Evolutionary conservation across 805 yeast genomes (phyloP).

Genomic region (Debaryomyces tyrocola): DNA sequence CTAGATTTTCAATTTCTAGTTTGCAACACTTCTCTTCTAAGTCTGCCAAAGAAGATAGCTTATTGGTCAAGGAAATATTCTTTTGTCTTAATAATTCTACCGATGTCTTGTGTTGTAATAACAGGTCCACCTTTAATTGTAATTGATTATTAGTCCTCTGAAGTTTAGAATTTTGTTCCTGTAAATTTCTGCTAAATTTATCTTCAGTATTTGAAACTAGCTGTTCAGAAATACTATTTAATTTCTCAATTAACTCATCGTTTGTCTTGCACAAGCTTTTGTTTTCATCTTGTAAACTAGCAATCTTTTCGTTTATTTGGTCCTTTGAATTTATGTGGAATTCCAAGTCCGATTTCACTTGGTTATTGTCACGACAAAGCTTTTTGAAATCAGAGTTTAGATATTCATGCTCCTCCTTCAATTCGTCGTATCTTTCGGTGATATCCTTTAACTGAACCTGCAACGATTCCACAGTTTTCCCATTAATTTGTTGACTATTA

Average conservation of each 20-base stretch:
- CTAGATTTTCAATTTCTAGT: constrained; percentile 50
- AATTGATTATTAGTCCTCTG: constrained; percentile 53
- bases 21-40: constrained; percentile 47
- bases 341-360: constrained; percentile 35
- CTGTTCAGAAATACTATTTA: constrained; percentile 15
- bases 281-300: constrained; percentile 23
- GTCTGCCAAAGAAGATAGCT: constrained; percentile 37
- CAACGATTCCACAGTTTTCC: constrained; percentile 16
- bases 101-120: constrained; percentile 48
- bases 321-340: constrained; percentile 33
- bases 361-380: constrained; percentile 27
- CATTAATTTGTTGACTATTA: constrained; percentile 29
- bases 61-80: constrained; percentile 41
- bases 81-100: constrained; percentile 58
- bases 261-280: constrained; percentile 20
- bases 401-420: constrained; percentile 15
- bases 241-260: constrained; percentile 25
- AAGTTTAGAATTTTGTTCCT: constrained; percentile 30
- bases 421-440: constrained; percentile 2
- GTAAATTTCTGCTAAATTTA: constrained; percentile 17
- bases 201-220: constrained; percentile 3
- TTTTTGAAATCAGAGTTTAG: constrained; percentile 15
- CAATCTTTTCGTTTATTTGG: constrained; percentile 39
- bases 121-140: constrained; percentile 52
- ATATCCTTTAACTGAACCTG: constrained; percentile 14